Evolutionary conservation across 2,329 filamentous ascomycete species (phyloP).

Genomic region (Lizonia empirigonia): DNA sequence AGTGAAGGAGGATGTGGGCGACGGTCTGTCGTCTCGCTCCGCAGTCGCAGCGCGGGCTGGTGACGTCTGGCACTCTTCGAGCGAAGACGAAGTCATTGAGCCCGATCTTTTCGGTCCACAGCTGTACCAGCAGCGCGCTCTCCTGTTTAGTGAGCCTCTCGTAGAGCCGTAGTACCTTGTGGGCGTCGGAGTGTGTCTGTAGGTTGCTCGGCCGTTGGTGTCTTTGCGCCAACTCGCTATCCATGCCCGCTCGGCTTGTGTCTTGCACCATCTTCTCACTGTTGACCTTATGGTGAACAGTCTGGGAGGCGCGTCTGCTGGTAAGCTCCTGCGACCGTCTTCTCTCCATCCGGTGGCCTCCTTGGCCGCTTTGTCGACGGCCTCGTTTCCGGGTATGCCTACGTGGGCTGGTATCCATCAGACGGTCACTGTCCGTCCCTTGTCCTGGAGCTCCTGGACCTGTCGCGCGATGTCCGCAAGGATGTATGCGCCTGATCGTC

Average conservation of each 20-base stretch:
- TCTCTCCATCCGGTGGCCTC: conserved; percentile 21
- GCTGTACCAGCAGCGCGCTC: conserved; percentile 20
- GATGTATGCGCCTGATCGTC: no score
- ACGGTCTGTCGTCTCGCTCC: no score
- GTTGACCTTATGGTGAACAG: conserved; percentile 7
- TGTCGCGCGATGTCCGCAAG: no score
- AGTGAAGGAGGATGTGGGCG: no score
- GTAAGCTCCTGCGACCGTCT: conserved; percentile 7
- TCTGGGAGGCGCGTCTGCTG: conserved; percentile 16
- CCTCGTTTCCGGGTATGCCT: no score
- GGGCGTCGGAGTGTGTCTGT: conserved; percentile 15
- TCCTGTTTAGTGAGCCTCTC: conserved; percentile 22
- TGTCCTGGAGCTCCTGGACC: no score
- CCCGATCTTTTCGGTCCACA: conserved; percentile 24
- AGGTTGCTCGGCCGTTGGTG: conserved; percentile 15
- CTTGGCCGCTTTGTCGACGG: no score
- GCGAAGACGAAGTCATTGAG: conserved; percentile 8
- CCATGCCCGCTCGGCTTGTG: no score
- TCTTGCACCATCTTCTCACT: no score
- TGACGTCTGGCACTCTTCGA: background rate
- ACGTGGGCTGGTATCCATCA: no score
- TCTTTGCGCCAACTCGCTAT: no score
- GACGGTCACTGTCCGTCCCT: no score
- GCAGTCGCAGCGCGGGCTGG: background rate
- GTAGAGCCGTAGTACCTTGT: conserved; percentile 23